These are phyloP conservation scores for Rutstroemia sp. DNA, from an alignment of 2,329 filamentous ascomycete genomes.

Conservation along the genomic window DNA sequence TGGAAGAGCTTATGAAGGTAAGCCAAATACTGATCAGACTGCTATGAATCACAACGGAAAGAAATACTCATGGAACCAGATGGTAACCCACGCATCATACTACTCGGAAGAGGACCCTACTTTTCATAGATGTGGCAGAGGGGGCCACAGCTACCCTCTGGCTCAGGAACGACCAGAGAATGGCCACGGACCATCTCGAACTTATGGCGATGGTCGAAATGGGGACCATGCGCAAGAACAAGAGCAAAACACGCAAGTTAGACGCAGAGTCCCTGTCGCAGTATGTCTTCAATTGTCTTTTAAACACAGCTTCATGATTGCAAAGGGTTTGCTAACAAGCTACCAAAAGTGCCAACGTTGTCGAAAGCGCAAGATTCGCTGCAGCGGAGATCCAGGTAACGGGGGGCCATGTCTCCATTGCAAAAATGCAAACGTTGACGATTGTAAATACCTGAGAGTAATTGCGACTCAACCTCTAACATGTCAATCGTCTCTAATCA, in stretches of 20 bases:
- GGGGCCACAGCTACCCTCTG: conserved; percentile 22
- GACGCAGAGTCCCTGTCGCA: conserved; percentile 43
- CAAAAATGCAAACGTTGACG: conserved; percentile 60
- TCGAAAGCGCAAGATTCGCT: conserved; percentile 89
- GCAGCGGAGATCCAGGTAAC: conserved; percentile 75
- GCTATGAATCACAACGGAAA: neutral
- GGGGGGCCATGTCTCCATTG: conserved; percentile 78
- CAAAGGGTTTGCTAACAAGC: neutral
- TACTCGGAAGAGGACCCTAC: conserved; percentile 21
- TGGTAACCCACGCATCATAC: conserved; percentile 16
- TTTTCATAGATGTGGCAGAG: conserved; percentile 18
- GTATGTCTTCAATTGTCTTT: conserved; percentile 28
- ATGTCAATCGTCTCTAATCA: conserved; percentile 8
- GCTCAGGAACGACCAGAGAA: conserved; percentile 21
- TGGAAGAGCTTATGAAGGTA: conserved; percentile 2
- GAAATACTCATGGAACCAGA: conserved; percentile 5
- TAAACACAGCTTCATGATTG: neutral
- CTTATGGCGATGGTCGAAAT: conserved; percentile 17
- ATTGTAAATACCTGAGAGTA: conserved; percentile 79
- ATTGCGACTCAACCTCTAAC: conserved; percentile 14
- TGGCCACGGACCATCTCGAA: conserved; percentile 11
- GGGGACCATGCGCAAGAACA: conserved; percentile 18
- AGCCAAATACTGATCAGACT: neutral
- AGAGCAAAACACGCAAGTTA: conserved; percentile 19
- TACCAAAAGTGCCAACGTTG: conserved; percentile 70